Evolutionary conservation across 768 basidiomycete genomes (phyloP).

Genomic region (Boletellus sp.): DNA sequence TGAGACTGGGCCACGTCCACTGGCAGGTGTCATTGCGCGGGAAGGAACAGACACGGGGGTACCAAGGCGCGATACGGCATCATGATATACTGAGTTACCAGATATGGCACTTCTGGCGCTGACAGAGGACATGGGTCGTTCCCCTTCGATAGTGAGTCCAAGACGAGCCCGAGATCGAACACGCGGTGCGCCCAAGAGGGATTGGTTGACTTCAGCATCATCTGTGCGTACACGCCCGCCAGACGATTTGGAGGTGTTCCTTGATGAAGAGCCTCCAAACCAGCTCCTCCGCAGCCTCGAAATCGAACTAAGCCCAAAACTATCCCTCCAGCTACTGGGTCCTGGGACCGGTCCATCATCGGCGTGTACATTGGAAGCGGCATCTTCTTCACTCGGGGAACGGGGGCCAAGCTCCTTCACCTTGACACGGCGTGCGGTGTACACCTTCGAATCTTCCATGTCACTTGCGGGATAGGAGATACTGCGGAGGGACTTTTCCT

Average conservation of each 20-base stretch:
- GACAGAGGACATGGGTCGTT: slow-evolving; percentile 54
- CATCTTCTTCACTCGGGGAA: slow-evolving; percentile 20
- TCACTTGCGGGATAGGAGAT: slow-evolving; percentile 33
- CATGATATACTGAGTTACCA: slow-evolving; percentile 59
- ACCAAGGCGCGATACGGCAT: slow-evolving; percentile 47
- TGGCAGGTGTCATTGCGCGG: slow-evolving; percentile 46
- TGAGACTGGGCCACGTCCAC: slow-evolving; percentile 17
- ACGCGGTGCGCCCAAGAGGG: slow-evolving; percentile 29
- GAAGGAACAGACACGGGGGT: slow-evolving; percentile 43
- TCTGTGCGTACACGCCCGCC: slow-evolving; percentile 30
- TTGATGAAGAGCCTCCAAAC: slow-evolving; percentile 42
- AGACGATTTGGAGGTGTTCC: slow-evolving; percentile 29
- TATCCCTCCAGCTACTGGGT: slow-evolving; percentile 31
- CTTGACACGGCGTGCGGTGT: slow-evolving; percentile 38
- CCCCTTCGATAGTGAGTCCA: slow-evolving; percentile 38
- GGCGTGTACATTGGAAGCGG: slow-evolving; percentile 2
- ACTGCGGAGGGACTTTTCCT: slow-evolving; percentile 33
- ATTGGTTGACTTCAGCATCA: slow-evolving; percentile 46
- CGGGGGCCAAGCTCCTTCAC: slow-evolving; percentile 33
- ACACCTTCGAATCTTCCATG: slow-evolving; percentile 31
- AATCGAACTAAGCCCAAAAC: slow-evolving; percentile 47
- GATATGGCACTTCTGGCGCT: slow-evolving; percentile 53
- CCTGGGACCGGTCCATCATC: slow-evolving; percentile 23
- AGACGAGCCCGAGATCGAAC: slow-evolving; percentile 31
- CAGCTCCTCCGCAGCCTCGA: slow-evolving; percentile 54